Conservation (phyloP, 768 basidiomycete genomes). For the Leccinum ochraceum region DNA sequence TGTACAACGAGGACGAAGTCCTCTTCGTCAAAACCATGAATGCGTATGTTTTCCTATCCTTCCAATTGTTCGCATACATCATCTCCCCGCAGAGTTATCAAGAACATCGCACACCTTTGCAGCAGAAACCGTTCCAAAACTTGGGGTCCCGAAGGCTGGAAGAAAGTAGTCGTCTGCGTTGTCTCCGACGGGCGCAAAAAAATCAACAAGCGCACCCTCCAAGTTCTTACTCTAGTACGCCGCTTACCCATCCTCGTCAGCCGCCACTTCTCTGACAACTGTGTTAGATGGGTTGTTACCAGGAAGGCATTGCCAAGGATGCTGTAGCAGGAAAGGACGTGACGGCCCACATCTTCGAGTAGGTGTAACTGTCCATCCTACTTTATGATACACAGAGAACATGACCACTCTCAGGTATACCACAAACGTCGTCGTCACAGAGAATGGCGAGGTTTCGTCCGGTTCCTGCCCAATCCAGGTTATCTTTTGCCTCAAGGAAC, state of each 20-base stretch:
- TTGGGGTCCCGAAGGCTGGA: slow-evolving; percentile 90
- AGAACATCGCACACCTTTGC: slow-evolving; percentile 83
- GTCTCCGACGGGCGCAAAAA: slow-evolving; percentile 86
- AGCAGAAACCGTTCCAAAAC: slow-evolving; percentile 67
- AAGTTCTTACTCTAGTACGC: slow-evolving; percentile 78
- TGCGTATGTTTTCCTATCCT: slow-evolving; percentile 48
- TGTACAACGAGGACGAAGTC: slow-evolving; percentile 92
- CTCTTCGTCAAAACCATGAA: slow-evolving; percentile 84
- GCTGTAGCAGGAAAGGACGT: slow-evolving; percentile 87
- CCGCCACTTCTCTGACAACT: slow-evolving; percentile 1
- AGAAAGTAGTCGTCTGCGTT: slow-evolving; percentile 86
- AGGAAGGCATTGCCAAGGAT: slow-evolving; percentile 89
- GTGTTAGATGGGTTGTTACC: slow-evolving; percentile 77
- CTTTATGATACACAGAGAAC: not conserved
- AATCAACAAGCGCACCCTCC: slow-evolving; percentile 87
- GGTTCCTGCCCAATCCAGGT: slow-evolving; percentile 82
- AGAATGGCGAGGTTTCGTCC: slow-evolving; percentile 75
- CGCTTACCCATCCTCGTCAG: slow-evolving; percentile 9
- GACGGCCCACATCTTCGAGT: slow-evolving; percentile 94
- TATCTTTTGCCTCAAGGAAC: slow-evolving; percentile 91
- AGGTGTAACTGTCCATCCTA: slow-evolving; percentile 25
- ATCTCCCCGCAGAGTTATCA: slow-evolving; percentile 61
- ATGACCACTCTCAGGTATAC: slow-evolving; percentile 56
- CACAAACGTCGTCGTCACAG: slow-evolving; percentile 74
- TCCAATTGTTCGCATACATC: slow-evolving; percentile 5